Base-by-base conservation (phyloP, 805 yeast genomes). In the Cyberlindnera subsufficiens region DNA sequence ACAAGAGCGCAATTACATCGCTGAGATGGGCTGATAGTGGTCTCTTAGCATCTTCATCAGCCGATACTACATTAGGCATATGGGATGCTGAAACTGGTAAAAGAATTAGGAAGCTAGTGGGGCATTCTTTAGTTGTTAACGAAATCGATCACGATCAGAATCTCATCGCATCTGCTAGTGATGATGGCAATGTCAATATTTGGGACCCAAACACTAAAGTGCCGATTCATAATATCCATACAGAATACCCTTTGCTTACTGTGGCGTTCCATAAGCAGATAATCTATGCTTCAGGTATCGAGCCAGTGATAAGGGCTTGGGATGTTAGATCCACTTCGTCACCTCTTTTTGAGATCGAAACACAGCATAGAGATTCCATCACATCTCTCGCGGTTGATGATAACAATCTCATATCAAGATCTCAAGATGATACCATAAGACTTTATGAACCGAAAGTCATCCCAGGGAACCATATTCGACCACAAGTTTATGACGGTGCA, bases 151-250 rank as follows among this genome's bases (percentile, higher is more conserved):
- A 54, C 50, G 42, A 59, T 64, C 19, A 55, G 53, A 68, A 66
- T 35, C 42, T 63, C 8, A 45, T 67, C 5, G 70, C 75, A 3
- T 74, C 86, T 31, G 86, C 77, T 4, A 71, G 81, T 9, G 95
- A 86, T 51, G 88, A 81, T 52, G 87, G 89, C 0, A 45, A 62
- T 3, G 66, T 75, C 1, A 65, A 66, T 8, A 40, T 81, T 1
- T 86, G 91, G 91, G 95, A 86, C 50, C 45, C 67, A 19, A 63
- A 88, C 43, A 67, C 72, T n/a, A 81, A 76, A 50, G 51, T 53
- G 3, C 65, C 73, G 2, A 64, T 71, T 1, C 49, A 58, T 3
- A 53, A 51, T 8, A 61, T 78, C 42, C 58, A 63, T 18, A 71
- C 81, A 0, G 71, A 70, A 2, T 82, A 68, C 52, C 93, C 95